Percentiles rank a stretch among this genome's conserved stretches.
Conservation (phyloP, 2,329 filamentous ascomycete species). For the Beauveria brongniartii region DNA sequence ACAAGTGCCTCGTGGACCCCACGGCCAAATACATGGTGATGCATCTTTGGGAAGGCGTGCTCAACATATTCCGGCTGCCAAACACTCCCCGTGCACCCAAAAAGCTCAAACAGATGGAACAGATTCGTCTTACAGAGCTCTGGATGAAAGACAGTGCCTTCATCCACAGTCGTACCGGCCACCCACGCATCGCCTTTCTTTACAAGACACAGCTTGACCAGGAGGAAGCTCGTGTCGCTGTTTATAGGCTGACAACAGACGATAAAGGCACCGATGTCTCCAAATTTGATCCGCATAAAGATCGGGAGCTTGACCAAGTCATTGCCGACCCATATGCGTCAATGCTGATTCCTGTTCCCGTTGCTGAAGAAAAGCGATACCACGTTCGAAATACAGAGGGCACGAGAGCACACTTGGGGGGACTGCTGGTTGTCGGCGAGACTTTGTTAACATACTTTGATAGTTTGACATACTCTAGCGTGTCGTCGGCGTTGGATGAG, state of each 20-base stretch:
- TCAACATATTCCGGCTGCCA: constrained; percentile 46
- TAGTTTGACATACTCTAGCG: constrained; percentile 59
- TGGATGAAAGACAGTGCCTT: constrained; percentile 52
- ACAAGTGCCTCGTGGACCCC: constrained; percentile 78
- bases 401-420: constrained; percentile 54
- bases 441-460: constrained; percentile 81
- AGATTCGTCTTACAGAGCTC: constrained; percentile 49
- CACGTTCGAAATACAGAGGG: constrained; percentile 47
- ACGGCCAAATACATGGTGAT: constrained; percentile 54
- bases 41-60: constrained; percentile 52
- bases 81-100: constrained; percentile 35
- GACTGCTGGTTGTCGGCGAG: constrained; percentile 68
- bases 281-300: constrained; percentile 45
- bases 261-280: constrained; percentile 48
- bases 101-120: constrained; percentile 42
- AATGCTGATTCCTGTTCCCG: constrained; percentile 55
- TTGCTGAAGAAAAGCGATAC: constrained; percentile 51
- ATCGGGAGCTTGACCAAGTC: constrained; percentile 46
- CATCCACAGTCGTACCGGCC: constrained; percentile 48
- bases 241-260: constrained; percentile 51
- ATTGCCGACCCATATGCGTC: constrained; percentile 48
- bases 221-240: constrained; percentile 46
- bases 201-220: constrained; percentile 46
- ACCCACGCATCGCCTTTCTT: constrained; percentile 50
- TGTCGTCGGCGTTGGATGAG: constrained; percentile 58